phyloP scores from a whole-genome alignment of 2,329 filamentous ascomycete species.

The Huntiella decipiens region DNA sequence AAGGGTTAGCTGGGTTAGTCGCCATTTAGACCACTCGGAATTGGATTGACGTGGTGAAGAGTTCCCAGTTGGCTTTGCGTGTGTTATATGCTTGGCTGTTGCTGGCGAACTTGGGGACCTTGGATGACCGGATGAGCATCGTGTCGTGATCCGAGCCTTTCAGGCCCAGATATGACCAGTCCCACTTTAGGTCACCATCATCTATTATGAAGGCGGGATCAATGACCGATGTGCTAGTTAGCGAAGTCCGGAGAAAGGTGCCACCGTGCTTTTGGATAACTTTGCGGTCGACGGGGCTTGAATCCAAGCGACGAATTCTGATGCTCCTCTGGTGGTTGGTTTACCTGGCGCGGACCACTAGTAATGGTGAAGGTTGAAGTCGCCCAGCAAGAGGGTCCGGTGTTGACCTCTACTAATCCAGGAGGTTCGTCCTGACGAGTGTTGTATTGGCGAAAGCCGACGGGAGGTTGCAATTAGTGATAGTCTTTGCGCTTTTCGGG shows the following conservation, averaged over 20 bases:
- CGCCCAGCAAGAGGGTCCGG: neutral
- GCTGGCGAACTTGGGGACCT: too few relatives aligned
- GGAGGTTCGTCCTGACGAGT: neutral
- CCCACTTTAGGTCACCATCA: neutral
- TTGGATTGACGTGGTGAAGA: too few relatives aligned
- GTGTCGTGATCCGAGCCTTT: neutral
- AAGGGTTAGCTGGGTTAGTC: too few relatives aligned
- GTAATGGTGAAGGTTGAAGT: neutral
- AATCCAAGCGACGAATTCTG: neutral
- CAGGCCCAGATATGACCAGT: neutral
- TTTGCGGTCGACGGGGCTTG: neutral
- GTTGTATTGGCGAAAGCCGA: neutral
- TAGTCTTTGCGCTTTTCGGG: neutral
- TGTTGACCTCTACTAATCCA: neutral
- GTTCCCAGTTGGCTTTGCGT: too few relatives aligned
- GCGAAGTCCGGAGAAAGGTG: neutral
- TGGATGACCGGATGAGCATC: neutral
- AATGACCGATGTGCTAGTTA: neutral
- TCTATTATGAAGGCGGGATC: neutral
- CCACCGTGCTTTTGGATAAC: neutral
- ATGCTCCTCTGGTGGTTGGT: neutral
- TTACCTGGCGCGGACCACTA: neutral
- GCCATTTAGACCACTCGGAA: too few relatives aligned
- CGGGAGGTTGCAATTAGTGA: neutral
- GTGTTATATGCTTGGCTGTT: too few relatives aligned